A percentile compares a stretch with the other conserved stretches of the same genome.
Evolutionary conservation across 2,329 filamentous ascomycete genomes (phyloP).

Genomic region (Hysterium pulicare): DNA sequence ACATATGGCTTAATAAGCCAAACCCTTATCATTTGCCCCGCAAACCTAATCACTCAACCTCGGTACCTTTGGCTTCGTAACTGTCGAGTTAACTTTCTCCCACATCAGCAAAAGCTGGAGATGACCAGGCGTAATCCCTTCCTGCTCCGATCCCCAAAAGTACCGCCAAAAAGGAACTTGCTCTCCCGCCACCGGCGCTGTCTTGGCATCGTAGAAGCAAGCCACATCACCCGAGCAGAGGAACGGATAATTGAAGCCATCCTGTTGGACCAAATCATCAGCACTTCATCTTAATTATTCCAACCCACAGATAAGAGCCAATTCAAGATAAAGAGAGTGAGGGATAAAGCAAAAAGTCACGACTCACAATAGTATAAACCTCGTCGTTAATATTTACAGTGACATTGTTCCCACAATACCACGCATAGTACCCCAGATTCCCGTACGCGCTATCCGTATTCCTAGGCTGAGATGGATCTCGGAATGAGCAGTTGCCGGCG

Average conservation of each 20-base stretch:
- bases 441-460: conserved; percentile 32
- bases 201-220: conserved; percentile 32
- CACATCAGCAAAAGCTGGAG: conserved; percentile 28
- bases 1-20: background rate
- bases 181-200: conserved; percentile 15
- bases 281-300: background rate
- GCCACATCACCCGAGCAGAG: conserved; percentile 32
- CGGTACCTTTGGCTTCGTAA: background rate
- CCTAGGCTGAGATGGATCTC: conserved; percentile 20
- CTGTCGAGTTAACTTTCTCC: conserved; percentile 15
- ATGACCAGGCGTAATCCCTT: conserved; percentile 33
- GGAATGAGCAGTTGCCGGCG: conserved; percentile 31
- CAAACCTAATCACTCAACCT: background rate
- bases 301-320: background rate
- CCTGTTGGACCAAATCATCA: background rate
- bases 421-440: conserved; percentile 19
- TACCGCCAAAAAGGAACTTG: conserved; percentile 26
- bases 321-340: background rate
- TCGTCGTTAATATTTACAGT: conserved; percentile 21
- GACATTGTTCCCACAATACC: conserved; percentile 20
- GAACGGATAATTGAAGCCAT: conserved; percentile 27
- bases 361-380: conserved; percentile 28
- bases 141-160: conserved; percentile 30
- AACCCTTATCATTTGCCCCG: background rate
- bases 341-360: background rate